These are phyloP conservation scores for Diaporthe aspalathi DNA, from an alignment of 2,329 filamentous ascomycete genomes.

Conservation along the genomic window DNA sequence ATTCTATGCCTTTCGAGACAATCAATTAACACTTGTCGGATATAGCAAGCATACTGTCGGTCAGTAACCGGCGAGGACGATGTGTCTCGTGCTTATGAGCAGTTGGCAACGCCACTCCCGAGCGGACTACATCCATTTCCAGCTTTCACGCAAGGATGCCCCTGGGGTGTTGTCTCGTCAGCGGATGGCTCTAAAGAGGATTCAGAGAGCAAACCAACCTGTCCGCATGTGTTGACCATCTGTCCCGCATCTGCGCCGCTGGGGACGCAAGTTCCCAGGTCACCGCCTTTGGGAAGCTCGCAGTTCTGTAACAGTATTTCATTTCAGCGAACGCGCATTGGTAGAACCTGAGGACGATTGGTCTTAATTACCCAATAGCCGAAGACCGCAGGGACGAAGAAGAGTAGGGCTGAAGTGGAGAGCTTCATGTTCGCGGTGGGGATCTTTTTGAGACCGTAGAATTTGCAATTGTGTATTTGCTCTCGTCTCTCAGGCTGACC, in stretches of 20 bases:
- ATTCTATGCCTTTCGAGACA: no score
- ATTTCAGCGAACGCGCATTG: neutral
- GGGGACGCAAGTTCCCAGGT: neutral
- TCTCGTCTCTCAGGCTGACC: no score
- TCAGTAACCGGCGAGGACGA: no score
- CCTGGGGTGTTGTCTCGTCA: neutral
- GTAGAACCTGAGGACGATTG: neutral
- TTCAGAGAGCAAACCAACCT: neutral
- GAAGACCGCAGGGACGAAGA: neutral
- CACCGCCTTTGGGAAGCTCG: neutral
- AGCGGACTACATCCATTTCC: neutral
- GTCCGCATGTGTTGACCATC: neutral
- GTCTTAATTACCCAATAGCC: conserved; percentile 20
- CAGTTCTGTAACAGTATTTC: neutral
- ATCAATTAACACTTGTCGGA: no score
- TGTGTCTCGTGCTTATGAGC: conserved; percentile 8
- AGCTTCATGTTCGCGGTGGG: neutral
- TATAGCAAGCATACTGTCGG: no score
- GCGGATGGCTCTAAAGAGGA: neutral
- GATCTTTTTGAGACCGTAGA: neutral
- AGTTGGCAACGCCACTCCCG: neutral
- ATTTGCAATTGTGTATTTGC: neutral
- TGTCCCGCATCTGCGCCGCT: neutral
- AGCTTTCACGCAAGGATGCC: neutral
- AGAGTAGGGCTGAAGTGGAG: neutral